Base-by-base conservation (phyloP, 164 flowering plant genomes). In the Taxillus chinensis region DNA sequence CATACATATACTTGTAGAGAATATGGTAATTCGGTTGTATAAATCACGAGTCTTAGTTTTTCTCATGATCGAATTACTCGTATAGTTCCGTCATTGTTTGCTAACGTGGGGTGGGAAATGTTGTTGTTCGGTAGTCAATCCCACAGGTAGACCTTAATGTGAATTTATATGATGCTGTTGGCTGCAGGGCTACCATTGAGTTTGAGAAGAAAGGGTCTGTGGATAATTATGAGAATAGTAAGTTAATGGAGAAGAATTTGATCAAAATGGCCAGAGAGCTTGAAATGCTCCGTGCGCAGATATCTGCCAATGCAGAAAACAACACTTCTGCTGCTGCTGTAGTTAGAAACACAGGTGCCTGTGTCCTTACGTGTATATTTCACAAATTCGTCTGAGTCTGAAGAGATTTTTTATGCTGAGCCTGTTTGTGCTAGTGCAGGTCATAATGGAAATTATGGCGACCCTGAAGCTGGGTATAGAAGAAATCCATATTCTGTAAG, bases 281-380 rank as follows among this genome's bases (percentile, higher is more conserved):
- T 79, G 97, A 93, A 69, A 93, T 87, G 71, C 91, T 93, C 64
- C 86, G 91, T 15, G 97, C 96, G 27, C 96, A 93, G 79, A 70
- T 89, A 71, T 91, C 90, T 73, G 92, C 90, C 59, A 86, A 82
- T 81, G 85, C 84, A 16, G 96, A 90, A 68, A 90, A 89, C 71
- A 81, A 95, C 66, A 86, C 88, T 27, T 85, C 70, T 69, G 86
- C 91, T 62, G 82, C 87, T 50, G 86, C 89, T 61, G 78, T 86
- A 64, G 86, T 72, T 76, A 87, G 78, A 41, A 84, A 88, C 73
- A 78, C 82, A 54, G 98, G 98, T 92, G 70, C 48, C 58, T 37
- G 5, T 49, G 46, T 14, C 45, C 5, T 41, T 42, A 57, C 45
- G 17, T 8, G 41, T 3, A 42, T 59, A 41, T 16, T 7, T 55